phyloP scores from a whole-genome alignment of 176 grass and related monocot species.

The Dendrocalamus sinicus region DNA sequence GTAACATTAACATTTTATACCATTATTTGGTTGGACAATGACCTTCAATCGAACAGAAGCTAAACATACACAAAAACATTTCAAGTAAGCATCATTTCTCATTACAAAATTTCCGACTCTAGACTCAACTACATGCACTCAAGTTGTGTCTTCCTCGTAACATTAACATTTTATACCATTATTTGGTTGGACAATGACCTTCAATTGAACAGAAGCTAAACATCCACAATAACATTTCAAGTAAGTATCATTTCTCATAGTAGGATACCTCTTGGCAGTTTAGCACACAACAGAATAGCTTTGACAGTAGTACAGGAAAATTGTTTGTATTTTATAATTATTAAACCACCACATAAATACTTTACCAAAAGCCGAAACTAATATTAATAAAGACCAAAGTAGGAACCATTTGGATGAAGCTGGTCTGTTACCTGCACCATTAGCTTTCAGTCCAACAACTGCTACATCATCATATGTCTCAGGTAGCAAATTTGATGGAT shows the following conservation, averaged over 20 bases:
- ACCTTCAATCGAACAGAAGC: slow-evolving; percentile 8
- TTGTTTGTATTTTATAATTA: slow-evolving; percentile 24
- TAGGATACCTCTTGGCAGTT: neutral
- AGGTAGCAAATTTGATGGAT: slow-evolving; percentile 52
- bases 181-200: slow-evolving; percentile 19
- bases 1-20: neutral
- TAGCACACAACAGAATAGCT: neutral
- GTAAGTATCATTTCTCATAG: slow-evolving; percentile 25
- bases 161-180: neutral
- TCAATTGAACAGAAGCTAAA: slow-evolving; percentile 26
- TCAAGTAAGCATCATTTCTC: slow-evolving; percentile 32
- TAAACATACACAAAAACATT: slow-evolving; percentile 20
- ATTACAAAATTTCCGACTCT: neutral
- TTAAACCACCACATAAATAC: neutral
- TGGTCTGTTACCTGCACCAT: slow-evolving; percentile 31
- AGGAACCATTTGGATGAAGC: slow-evolving; percentile 11
- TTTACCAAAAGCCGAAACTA: slow-evolving; percentile 8
- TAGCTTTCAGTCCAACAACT: slow-evolving; percentile 39
- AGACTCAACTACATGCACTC: neutral
- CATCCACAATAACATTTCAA: neutral
- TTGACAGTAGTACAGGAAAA: neutral
- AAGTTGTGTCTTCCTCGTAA: slow-evolving; percentile 13
- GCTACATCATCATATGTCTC: slow-evolving; percentile 46
- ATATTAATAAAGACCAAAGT: slow-evolving; percentile 22
- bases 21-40: slow-evolving; percentile 15